phyloP scores from a whole-genome alignment of 2,329 filamentous ascomycete species.

The Cladophialophora yegresii region DNA sequence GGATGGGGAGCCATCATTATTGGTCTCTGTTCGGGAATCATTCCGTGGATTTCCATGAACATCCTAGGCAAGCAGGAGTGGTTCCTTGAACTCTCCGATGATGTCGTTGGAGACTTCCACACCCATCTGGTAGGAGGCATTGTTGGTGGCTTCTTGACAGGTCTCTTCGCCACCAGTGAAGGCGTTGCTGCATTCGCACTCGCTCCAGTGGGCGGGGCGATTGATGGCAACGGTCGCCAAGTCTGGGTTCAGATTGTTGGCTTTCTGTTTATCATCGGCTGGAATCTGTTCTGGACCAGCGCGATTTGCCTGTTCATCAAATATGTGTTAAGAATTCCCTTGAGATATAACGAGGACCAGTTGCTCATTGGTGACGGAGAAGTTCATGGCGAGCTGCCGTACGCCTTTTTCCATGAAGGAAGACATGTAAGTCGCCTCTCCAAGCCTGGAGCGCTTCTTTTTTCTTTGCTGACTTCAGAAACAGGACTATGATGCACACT shows the following conservation, averaged over 20 bases:
- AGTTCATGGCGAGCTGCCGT: slow-evolving; percentile 53
- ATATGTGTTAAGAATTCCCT: slow-evolving; percentile 51
- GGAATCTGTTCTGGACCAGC: slow-evolving; percentile 55
- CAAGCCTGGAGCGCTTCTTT: no score
- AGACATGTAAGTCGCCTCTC: slow-evolving; percentile 22
- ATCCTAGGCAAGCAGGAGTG: slow-evolving; percentile 51
- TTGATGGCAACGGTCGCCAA: slow-evolving; percentile 55
- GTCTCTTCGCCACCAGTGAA: slow-evolving; percentile 64
- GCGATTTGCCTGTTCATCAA: slow-evolving; percentile 56
- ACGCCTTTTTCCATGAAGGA: slow-evolving; percentile 39
- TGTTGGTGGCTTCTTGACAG: slow-evolving; percentile 60
- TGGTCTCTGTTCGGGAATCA: slow-evolving; percentile 48
- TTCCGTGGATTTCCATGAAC: slow-evolving; percentile 56
- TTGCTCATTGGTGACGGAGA: slow-evolving; percentile 52
- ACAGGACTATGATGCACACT: slow-evolving; percentile 17
- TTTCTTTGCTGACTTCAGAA: slow-evolving; percentile 1
- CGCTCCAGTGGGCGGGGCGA: slow-evolving; percentile 51
- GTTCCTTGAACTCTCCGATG: slow-evolving; percentile 62
- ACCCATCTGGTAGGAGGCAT: slow-evolving; percentile 55
- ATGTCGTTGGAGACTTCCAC: slow-evolving; percentile 55
- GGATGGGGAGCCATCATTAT: slow-evolving; percentile 56
- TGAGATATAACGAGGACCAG: slow-evolving; percentile 52
- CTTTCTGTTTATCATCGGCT: slow-evolving; percentile 53
- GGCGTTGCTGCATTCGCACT: slow-evolving; percentile 52
- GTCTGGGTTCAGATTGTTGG: slow-evolving; percentile 55